Evolutionary conservation across 1,284 basidiomycete genomes (phyloP).

Genomic region (Cutaneotrichosporon curvatum): DNA sequence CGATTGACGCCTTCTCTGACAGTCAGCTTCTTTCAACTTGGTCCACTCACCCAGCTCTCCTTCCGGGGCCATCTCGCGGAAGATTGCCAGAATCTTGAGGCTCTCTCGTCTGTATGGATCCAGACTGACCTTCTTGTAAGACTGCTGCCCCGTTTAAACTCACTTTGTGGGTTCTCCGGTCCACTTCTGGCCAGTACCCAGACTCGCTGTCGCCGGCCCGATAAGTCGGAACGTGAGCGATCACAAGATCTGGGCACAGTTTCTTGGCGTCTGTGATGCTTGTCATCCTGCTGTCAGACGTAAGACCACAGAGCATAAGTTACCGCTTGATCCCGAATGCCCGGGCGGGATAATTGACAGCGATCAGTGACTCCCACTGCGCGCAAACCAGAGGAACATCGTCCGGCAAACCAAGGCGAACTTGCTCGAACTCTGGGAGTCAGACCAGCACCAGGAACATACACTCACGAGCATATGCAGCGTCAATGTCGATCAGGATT

Average conservation of each 20-base stretch:
- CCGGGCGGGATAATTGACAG: slow-evolving; percentile 91
- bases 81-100: slow-evolving; percentile 76
- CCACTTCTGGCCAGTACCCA: slow-evolving; percentile 79
- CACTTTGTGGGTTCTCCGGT: slow-evolving; percentile 87
- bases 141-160: slow-evolving; percentile 11
- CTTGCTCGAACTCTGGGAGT: slow-evolving; percentile 67
- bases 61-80: slow-evolving; percentile 65
- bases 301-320: background rate
- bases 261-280: slow-evolving; percentile 66
- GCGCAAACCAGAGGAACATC: slow-evolving; percentile 78
- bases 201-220: slow-evolving; percentile 78
- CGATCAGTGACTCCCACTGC: slow-evolving; percentile 85
- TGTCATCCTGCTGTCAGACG: slow-evolving; percentile 21
- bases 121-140: slow-evolving; percentile 65
- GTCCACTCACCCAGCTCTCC: slow-evolving; percentile 59
- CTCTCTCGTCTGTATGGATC: slow-evolving; percentile 91
- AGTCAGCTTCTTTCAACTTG: background rate
- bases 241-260: slow-evolving; percentile 73
- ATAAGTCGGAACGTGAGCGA: slow-evolving; percentile 89
- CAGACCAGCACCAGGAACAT: background rate
- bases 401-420: slow-evolving; percentile 64
- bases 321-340: slow-evolving; percentile 75
- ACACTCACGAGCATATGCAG: slow-evolving; percentile 64
- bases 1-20: slow-evolving; percentile 66
- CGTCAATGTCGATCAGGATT: slow-evolving; percentile 88